Evolutionary conservation across 805 yeast species (phyloP).

Genomic region (Suhomyces canberraensis): DNA sequence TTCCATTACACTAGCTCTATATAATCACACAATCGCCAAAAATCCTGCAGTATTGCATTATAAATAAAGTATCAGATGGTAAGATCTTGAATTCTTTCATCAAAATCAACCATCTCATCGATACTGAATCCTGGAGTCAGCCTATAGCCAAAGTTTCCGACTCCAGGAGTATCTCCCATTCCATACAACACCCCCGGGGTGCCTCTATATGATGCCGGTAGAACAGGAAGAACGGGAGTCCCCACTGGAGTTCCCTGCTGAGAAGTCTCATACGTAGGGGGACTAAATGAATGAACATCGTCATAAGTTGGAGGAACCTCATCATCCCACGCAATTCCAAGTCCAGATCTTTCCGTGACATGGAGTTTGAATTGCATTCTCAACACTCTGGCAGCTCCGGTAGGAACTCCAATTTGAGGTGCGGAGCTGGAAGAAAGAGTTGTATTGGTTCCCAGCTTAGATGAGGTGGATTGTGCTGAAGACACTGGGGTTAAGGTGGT

Average conservation of each 20-base stretch:
- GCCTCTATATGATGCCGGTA: constrained; percentile 11
- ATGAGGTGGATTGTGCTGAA: constrained; percentile 17
- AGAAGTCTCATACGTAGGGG: constrained; percentile 65
- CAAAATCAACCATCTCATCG: constrained; percentile 28
- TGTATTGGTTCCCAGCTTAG: constrained; percentile 23
- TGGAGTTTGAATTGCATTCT: constrained; percentile 90
- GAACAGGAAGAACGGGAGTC: constrained; percentile 17
- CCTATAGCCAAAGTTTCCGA: constrained; percentile 18
- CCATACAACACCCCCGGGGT: constrained; percentile 43
- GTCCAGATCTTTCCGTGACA: constrained; percentile 86
- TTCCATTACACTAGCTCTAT: no score
- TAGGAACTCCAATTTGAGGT: constrained; percentile 61
- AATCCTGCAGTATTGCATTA: no score
- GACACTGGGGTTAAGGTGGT: constrained; percentile 23
- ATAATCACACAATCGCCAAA: no score
- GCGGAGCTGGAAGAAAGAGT: constrained; percentile 17
- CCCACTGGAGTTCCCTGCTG: constrained; percentile 16
- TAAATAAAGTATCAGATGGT: no score
- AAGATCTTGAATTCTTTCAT: constrained; percentile 34
- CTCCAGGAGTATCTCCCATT: constrained; percentile 40
- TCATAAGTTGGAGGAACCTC: constrained; percentile 97
- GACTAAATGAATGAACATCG: constrained; percentile 77
- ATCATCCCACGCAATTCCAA: constrained; percentile 98
- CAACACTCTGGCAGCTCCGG: constrained; percentile 92
- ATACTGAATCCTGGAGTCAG: constrained; percentile 14